A percentile compares a stretch with the other conserved stretches of the same genome.
Evolutionary conservation across 2,329 filamentous ascomycete genomes (phyloP).

Genomic region (Fusarium sp.): DNA sequence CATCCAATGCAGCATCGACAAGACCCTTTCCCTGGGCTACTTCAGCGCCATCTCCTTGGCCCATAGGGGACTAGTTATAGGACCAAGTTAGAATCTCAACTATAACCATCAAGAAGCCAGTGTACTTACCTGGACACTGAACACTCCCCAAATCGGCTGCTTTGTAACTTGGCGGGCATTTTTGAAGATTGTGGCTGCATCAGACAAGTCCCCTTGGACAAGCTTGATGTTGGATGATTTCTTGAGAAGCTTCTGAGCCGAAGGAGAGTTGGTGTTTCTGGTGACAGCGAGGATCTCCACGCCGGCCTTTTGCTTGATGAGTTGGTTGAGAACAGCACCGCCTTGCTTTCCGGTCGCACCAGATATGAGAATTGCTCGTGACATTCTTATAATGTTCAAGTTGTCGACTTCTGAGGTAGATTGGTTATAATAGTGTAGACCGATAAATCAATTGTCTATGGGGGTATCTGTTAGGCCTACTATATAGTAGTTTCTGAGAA

Average conservation of each 20-base stretch:
- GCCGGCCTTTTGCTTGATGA: constrained; percentile 43
- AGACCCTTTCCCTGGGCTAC: constrained; percentile 62
- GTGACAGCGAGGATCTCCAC: constrained; percentile 68
- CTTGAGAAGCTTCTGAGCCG: constrained; percentile 57
- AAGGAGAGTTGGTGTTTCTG: constrained; percentile 59
- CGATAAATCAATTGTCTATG: background rate
- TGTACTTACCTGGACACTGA: constrained; percentile 14
- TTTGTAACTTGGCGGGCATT: background rate
- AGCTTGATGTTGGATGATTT: constrained; percentile 59
- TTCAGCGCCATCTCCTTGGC: constrained; percentile 4
- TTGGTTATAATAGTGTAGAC: background rate
- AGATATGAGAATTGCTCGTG: constrained; percentile 44
- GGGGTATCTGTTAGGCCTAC: background rate
- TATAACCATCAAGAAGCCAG: background rate
- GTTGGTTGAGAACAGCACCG: constrained; percentile 44
- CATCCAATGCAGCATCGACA: constrained; percentile 61
- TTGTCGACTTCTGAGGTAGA: background rate
- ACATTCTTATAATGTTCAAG: background rate
- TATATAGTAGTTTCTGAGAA: background rate
- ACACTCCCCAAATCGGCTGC: constrained; percentile 18
- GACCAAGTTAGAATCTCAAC: background rate
- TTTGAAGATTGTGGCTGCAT: constrained; percentile 58
- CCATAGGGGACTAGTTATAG: background rate
- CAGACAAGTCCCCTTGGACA: constrained; percentile 65
- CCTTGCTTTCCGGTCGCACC: constrained; percentile 52